A percentile compares a stretch with the other conserved stretches of the same genome.
These are phyloP conservation scores for Solanum hybrid DNA, from an alignment of 305 asterid species.

Conservation along the genomic window DNA sequence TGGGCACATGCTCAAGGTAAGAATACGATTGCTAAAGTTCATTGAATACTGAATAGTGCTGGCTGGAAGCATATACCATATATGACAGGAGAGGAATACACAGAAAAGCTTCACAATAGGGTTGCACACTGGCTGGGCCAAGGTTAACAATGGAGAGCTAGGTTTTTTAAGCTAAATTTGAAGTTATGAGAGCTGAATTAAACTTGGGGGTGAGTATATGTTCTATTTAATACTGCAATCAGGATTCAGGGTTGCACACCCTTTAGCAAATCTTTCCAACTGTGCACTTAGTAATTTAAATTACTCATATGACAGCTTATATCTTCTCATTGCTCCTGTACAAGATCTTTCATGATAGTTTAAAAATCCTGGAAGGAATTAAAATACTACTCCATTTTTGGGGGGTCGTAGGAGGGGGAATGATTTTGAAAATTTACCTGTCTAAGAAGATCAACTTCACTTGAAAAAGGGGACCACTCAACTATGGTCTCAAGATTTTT, in stretches of 20 bases:
- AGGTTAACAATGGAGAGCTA: background rate
- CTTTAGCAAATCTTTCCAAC: background rate
- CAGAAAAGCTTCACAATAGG: background rate
- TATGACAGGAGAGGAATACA: background rate
- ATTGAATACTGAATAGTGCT: no score
- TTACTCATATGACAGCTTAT: background rate
- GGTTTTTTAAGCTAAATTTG: background rate
- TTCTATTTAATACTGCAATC: background rate
- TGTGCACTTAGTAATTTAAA: background rate
- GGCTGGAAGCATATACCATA: background rate
- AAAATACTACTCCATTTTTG: background rate
- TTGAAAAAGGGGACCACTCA: constrained; percentile 86
- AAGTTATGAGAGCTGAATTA: background rate
- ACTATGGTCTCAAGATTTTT: constrained; percentile 62
- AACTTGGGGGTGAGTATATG: background rate
- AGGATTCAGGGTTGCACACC: background rate
- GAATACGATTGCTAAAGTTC: background rate
- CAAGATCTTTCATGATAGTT: background rate
- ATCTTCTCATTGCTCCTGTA: background rate
- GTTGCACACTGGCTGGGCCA: background rate
- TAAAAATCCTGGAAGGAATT: background rate
- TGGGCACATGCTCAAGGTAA: background rate
- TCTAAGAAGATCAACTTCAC: constrained; percentile 71
- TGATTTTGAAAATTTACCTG: constrained; percentile 41
- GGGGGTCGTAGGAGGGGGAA: background rate